Base-by-base conservation (phyloP, 2,329 filamentous ascomycete species). In the Sarocladiaceae sp. region DNA sequence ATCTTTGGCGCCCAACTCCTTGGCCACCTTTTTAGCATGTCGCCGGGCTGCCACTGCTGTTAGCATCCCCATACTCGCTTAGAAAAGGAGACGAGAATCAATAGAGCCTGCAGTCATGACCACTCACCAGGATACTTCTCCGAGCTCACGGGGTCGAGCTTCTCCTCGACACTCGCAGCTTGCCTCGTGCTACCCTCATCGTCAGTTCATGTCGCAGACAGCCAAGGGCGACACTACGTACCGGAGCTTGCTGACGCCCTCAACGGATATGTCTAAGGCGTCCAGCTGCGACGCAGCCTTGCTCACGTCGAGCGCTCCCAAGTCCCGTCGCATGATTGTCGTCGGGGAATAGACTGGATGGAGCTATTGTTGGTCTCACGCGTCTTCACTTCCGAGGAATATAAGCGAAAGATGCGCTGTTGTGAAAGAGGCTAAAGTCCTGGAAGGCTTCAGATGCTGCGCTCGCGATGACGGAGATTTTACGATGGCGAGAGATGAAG, bases 11-110 rank as follows among this genome's bases (percentile, higher is more conserved):
- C 69, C 73, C 13, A 83, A 71, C 59, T 79, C 71, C 22, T 71
- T 67, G 37, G 72, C 77, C 15, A 83, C 79, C 60, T 79, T 82
- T 54, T 72, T 71, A n/a, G 78, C 80, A 59, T 84, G 80, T 37
- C 71, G 65, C 61, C 79, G 83, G 52, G 78, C 80, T 82, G 28
- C 22, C 15, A 10, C 28, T 7, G 40, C 40, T 44, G 15, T 25
- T 22, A 33, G 26, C n/a, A 11, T n/a, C n/a, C n/a, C n/a, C 26
- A n/a, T 33, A 6, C 11, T 48, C 26, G 33, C 26, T 20, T 7
- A 42, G 17, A 8, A 23, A 23, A 15, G 18, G 6, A 15, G 17
- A 22, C 23, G 4, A n/a, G 18, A 11, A 17, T 42, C 37, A 5
- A 42, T 10, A 8, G 17, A 10, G 8, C 18, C 4, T 20, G 17